These are phyloP conservation scores for Colletotrichum abscissum DNA, from an alignment of 2,329 filamentous ascomycete genomes.

Conservation along the genomic window DNA sequence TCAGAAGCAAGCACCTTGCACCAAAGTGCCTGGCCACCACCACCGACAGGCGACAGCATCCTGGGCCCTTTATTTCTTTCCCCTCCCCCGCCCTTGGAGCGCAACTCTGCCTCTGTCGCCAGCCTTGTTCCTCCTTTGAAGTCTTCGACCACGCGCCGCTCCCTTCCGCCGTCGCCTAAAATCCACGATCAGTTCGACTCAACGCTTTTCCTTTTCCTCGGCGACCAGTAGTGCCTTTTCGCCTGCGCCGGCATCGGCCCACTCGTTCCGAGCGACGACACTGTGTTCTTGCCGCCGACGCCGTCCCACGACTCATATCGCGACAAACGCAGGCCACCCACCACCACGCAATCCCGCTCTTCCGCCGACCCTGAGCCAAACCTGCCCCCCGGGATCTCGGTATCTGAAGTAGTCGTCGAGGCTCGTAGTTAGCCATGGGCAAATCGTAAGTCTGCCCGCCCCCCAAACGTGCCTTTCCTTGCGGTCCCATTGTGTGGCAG, in stretches of 20 bases:
- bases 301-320: constrained; percentile 2
- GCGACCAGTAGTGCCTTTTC: background rate
- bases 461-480: background rate
- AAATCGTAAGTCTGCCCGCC: constrained; percentile 54
- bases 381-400: background rate
- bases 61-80: constrained; percentile 27
- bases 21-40: background rate
- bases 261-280: constrained; percentile 5
- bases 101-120: constrained; percentile 1
- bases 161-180: background rate
- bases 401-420: background rate
- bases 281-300: constrained; percentile 1
- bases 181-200: background rate
- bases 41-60: constrained; percentile 7
- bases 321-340: constrained; percentile 9
- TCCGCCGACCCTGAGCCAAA: background rate
- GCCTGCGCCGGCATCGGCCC: background rate
- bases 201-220: background rate
- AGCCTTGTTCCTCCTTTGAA: constrained; percentile 10
- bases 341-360: background rate
- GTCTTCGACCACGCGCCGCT: background rate
- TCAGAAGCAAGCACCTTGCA: background rate
- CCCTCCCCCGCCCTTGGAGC: constrained; percentile 28
- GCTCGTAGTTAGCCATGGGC: constrained; percentile 49
- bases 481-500: background rate